These are phyloP conservation scores for Blastobotrys apis DNA, from an alignment of 1,139 yeast species.

Conservation along the genomic window DNA sequence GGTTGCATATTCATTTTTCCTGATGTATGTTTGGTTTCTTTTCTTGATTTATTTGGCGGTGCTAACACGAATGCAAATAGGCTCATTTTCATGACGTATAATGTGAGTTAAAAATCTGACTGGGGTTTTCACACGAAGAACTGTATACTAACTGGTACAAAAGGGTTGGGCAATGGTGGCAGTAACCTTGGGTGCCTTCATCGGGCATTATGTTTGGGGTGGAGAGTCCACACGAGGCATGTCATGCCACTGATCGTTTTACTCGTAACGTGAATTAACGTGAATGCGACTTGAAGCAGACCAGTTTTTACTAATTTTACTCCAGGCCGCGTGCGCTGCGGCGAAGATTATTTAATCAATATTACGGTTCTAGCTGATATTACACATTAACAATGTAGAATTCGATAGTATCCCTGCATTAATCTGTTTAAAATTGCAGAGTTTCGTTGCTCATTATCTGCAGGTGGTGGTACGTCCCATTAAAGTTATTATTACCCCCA, in stretches of 20 bases:
- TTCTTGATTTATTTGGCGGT: conserved; percentile 60
- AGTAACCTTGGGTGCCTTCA: conserved; percentile 61
- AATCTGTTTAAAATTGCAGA: too few relatives aligned
- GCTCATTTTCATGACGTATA: conserved; percentile 76
- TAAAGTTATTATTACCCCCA: too few relatives aligned
- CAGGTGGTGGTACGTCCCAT: too few relatives aligned
- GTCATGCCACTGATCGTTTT: conserved; percentile 57
- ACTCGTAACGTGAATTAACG: too few relatives aligned
- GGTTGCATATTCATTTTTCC: conserved; percentile 70
- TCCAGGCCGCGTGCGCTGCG: not conserved
- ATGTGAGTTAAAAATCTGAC: conserved; percentile 34
- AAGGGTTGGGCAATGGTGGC: conserved; percentile 74
- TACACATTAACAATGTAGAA: too few relatives aligned
- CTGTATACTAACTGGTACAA: not conserved
- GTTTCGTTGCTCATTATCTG: too few relatives aligned
- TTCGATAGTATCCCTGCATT: too few relatives aligned
- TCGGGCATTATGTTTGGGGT: conserved; percentile 65
- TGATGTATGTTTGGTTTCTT: conserved; percentile 56
- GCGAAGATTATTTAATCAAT: not conserved
- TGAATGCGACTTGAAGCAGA: too few relatives aligned
- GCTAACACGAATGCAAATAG: conserved; percentile 14
- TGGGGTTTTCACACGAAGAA: too few relatives aligned
- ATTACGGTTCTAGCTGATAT: too few relatives aligned
- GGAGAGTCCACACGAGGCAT: conserved; percentile 39
- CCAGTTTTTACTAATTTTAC: too few relatives aligned